Base-by-base conservation (phyloP, 1,284 basidiomycete genomes). In the Rhizoctonia solani region DNA sequence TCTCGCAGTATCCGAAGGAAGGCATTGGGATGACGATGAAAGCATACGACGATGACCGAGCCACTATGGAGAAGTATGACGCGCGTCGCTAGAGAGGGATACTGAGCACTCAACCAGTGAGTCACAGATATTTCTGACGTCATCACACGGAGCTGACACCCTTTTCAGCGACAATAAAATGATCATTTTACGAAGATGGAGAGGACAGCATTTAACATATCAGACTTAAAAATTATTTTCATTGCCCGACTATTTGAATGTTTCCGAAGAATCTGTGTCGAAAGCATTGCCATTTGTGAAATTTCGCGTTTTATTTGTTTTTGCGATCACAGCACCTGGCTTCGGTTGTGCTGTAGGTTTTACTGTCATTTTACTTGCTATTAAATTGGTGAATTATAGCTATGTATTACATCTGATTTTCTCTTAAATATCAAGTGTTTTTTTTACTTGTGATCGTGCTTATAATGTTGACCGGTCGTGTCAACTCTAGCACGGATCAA, bases 341-440 rank as follows among this genome's bases (percentile, higher is more conserved):
- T n/a, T 39, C n/a, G 25, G 54, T 41, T 55, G 23, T 42, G 53
- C 21, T 30, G 37, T 41, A 41, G 49, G 32, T 11, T 34, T 34
- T 11, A 11, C 39, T 56, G 37, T 44, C 39, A 14, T 56, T 56
- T 25, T 30, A 11, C n/a, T 25, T 30, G 32, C 29, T 56, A 27
- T 44, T 25, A 44, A 34, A 11, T 34, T 44, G 41, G 23, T 56
- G 54, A 56, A 56, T 56, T 56, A 56, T 56, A 9, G 3, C 21
- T 44, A 41, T 42, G 19, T 56, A 56, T 56, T 56, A 4, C 29
- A 25, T 27, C 30, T 56, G 19, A 4, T 11, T 4, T 4, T 34
- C 50, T 29, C 50, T 30, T 32, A 27, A 5, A 34, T 4, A 34
- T 34, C 4, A 34, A 34, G 4, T 11, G 32, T 4, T 34, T 34